phyloP scores from a whole-genome alignment of 1,284 basidiomycete genomes.

The Irpex sp. region DNA sequence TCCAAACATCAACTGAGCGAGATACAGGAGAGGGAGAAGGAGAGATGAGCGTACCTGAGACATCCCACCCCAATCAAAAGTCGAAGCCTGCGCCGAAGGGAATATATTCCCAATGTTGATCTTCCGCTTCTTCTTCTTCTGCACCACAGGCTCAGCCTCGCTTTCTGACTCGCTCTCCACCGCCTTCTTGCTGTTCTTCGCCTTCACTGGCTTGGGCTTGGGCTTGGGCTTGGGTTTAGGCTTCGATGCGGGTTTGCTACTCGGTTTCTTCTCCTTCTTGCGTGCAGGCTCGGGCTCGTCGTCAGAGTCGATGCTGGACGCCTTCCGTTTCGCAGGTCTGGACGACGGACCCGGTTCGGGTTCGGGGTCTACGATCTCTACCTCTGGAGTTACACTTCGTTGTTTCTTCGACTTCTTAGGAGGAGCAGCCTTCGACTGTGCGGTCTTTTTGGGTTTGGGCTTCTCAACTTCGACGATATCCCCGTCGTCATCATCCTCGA shows the following conservation, averaged over 20 bases:
- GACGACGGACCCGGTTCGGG: slow-evolving; percentile 15
- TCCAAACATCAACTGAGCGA: not conserved
- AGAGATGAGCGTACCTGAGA: slow-evolving; percentile 39
- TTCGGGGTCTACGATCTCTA: slow-evolving; percentile 24
- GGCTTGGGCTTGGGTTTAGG: slow-evolving; percentile 16
- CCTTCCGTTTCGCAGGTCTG: slow-evolving; percentile 41
- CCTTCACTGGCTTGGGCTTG: slow-evolving; percentile 5
- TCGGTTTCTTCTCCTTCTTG: slow-evolving; percentile 11
- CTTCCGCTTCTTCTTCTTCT: slow-evolving; percentile 70
- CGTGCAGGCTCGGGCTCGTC: slow-evolving; percentile 20
- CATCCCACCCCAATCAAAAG: slow-evolving; percentile 48
- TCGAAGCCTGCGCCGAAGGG: slow-evolving; percentile 43
- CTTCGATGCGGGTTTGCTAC: slow-evolving; percentile 7
- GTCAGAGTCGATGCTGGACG: slow-evolving; percentile 6
- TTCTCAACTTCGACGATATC: slow-evolving; percentile 21
- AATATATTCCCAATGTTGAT: slow-evolving; percentile 49
- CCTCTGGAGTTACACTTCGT: slow-evolving; percentile 6
- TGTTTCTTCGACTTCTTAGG: slow-evolving; percentile 21
- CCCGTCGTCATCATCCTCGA: slow-evolving; percentile 5
- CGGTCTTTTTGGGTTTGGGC: not conserved
- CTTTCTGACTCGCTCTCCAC: slow-evolving; percentile 18
- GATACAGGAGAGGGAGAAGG: too few species aligned
- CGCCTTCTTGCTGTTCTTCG: not conserved
- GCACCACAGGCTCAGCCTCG: slow-evolving; percentile 31
- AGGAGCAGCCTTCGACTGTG: not conserved